Conservation (phyloP, 78 protist species). For the Salpingoeca rosetta region DNA sequence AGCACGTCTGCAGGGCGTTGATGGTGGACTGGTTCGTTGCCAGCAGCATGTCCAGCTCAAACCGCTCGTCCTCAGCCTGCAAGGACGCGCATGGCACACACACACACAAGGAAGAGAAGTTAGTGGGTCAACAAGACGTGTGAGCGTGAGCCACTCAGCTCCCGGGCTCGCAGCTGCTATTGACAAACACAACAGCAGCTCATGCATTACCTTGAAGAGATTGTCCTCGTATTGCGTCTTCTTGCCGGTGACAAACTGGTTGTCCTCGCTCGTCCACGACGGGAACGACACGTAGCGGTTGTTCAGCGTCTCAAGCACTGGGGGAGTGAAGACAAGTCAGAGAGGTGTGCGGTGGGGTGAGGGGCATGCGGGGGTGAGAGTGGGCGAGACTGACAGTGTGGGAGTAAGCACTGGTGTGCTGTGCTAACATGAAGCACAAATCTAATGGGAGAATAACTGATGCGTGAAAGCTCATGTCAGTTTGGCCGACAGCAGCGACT, state of each 20-base stretch:
- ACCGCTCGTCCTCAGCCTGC: slow-evolving; percentile 74
- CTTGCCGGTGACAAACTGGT: slow-evolving; percentile 32
- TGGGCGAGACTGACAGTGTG: neutral
- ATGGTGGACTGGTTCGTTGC: slow-evolving; percentile 53
- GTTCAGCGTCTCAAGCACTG: slow-evolving; percentile 49
- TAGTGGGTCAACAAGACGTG: no score
- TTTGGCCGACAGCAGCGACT: neutral
- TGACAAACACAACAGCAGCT: no score
- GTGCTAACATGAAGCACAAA: neutral
- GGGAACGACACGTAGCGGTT: slow-evolving; percentile 71
- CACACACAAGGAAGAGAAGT: no score
- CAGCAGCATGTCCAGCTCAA: slow-evolving; percentile 72
- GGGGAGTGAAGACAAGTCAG: neutral
- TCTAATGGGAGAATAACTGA: neutral
- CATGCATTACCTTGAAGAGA: slow-evolving; percentile 41
- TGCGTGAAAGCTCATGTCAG: neutral
- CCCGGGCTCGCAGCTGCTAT: no score
- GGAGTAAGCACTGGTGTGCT: neutral
- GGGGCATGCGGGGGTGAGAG: slow-evolving; percentile 31
- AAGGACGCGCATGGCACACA: no score
- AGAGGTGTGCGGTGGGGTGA: slow-evolving; percentile 13
- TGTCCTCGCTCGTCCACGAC: slow-evolving; percentile 57
- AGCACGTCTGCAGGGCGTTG: slow-evolving; percentile 31
- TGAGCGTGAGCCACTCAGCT: no score
- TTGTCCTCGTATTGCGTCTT: slow-evolving; percentile 65